phyloP scores from a whole-genome alignment of 2,329 filamentous ascomycete genomes.

The Fusarium dimerum region DNA sequence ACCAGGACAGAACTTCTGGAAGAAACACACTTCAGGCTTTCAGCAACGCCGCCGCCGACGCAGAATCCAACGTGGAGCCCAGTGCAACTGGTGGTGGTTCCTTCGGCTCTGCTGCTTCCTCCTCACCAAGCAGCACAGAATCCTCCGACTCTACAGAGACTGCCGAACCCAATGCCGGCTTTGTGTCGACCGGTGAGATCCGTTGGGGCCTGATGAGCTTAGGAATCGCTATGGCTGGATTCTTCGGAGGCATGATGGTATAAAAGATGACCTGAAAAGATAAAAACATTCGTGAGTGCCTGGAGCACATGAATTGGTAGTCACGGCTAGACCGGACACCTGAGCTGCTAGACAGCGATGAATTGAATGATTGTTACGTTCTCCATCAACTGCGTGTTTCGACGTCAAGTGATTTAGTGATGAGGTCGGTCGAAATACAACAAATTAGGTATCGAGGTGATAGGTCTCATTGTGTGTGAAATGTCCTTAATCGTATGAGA shows the following conservation, averaged over 20 bases:
- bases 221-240: slow-evolving; percentile 20
- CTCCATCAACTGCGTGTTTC: not conserved
- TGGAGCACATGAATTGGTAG: not conserved
- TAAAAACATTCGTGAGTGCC: not conserved
- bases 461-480: too few species aligned
- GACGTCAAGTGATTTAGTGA: not conserved
- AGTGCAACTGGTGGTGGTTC: slow-evolving; percentile 20
- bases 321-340: not conserved
- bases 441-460: too few species aligned
- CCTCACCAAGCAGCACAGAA: slow-evolving; percentile 1
- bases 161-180: slow-evolving; percentile 18
- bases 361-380: not conserved
- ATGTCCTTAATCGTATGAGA: too few species aligned
- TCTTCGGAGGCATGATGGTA: slow-evolving; percentile 26
- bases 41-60: slow-evolving; percentile 14
- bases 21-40: slow-evolving; percentile 15
- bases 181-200: slow-evolving; percentile 20
- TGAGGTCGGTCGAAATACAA: not conserved
- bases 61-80: slow-evolving; percentile 18
- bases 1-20: slow-evolving; percentile 14
- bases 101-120: slow-evolving; percentile 16
- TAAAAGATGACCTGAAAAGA: not conserved
- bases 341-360: not conserved
- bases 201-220: slow-evolving; percentile 28
- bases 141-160: slow-evolving; percentile 11